These are phyloP conservation scores for Aspergillus conjunctus DNA, from an alignment of 495 filamentous ascomycete species.

Conservation along the genomic window DNA sequence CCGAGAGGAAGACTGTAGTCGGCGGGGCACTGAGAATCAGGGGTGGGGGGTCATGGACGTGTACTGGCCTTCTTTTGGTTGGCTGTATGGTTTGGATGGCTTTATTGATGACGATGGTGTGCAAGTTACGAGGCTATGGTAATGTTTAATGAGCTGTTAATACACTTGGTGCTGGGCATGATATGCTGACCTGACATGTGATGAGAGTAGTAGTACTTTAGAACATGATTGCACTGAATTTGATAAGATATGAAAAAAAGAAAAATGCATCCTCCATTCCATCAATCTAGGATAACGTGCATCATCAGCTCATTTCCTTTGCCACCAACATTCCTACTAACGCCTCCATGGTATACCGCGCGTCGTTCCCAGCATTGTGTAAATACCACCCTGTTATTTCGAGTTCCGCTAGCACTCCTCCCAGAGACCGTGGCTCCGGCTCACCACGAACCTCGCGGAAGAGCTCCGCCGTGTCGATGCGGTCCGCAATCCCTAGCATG, in stretches of 20 bases:
- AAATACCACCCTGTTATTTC: conserved; percentile 63
- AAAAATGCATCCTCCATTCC: too few relatives aligned
- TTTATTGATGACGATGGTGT: not conserved
- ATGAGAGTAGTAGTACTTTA: too few relatives aligned
- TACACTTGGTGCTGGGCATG: too few relatives aligned
- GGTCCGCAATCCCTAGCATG: conserved; percentile 41
- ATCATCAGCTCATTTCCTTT: not conserved
- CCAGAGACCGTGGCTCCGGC: conserved; percentile 55
- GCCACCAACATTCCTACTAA: conserved; percentile 66
- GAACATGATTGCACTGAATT: too few relatives aligned
- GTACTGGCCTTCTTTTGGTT: not conserved
- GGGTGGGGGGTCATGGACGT: not conserved
- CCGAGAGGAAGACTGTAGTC: not conserved
- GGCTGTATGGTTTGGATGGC: not conserved
- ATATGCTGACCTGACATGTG: too few relatives aligned
- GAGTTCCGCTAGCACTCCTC: conserved; percentile 61
- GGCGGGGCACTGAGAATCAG: not conserved
- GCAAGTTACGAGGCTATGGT: not conserved
- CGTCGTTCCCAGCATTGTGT: conserved; percentile 97
- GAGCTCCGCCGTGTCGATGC: conserved; percentile 69
- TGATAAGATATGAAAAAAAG: too few relatives aligned
- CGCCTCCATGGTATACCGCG: conserved; percentile 76
- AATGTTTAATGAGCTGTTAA: too few relatives aligned
- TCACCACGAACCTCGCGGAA: conserved; percentile 60
- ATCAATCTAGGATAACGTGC: too few relatives aligned